Percentiles rank a stretch among this genome's conserved stretches.
phyloP scores from a whole-genome alignment of 148 eudicot genomes.

The Heliosperma pusillum region DNA sequence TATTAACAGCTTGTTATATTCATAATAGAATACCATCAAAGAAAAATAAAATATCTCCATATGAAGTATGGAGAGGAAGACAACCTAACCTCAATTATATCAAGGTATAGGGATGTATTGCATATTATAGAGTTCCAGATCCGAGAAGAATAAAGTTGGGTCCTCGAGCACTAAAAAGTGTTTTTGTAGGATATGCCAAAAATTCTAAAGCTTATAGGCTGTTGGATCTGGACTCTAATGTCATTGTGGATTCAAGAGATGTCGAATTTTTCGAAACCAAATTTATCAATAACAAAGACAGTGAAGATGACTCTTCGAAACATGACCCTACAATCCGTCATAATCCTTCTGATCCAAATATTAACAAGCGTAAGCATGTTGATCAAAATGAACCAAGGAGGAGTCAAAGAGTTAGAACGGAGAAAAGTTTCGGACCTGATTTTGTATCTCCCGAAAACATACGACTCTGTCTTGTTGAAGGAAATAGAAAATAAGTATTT shows the following conservation, averaged over 20 bases:
- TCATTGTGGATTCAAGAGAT: too few relatives aligned
- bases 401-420: background rate
- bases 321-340: background rate
- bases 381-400: background rate
- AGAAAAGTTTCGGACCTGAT: background rate
- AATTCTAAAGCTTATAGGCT: constrained; percentile 10
- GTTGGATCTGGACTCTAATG: too few relatives aligned
- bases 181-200: constrained; percentile 8
- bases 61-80: constrained; percentile 11
- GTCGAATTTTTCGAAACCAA: background rate
- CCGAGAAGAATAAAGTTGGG: constrained; percentile 9
- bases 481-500: background rate
- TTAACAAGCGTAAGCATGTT: background rate
- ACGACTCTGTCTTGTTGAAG: background rate
- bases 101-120: constrained; percentile 5
- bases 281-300: background rate
- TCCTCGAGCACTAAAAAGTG: background rate
- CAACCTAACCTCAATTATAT: constrained; percentile 11
- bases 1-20: background rate
- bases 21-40: background rate
- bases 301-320: background rate
- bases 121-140: background rate
- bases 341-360: background rate
- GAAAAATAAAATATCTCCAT: background rate
- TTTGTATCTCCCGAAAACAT: background rate